Conservation (phyloP, 2,329 filamentous ascomycete genomes). For the Penicillium sp. region DNA sequence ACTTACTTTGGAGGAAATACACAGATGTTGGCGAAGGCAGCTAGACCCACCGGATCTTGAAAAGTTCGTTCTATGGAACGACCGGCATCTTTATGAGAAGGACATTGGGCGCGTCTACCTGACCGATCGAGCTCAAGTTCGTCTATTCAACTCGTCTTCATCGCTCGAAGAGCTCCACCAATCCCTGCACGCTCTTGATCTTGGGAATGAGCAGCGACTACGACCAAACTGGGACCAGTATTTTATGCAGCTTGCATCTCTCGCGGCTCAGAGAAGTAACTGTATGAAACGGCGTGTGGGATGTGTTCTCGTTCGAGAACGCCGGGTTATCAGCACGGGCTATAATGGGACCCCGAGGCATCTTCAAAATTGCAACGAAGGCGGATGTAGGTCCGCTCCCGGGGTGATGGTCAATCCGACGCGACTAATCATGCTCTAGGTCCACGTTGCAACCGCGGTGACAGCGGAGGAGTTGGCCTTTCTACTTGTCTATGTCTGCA, state of each 20-base stretch:
- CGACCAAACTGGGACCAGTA: slow-evolving; percentile 95
- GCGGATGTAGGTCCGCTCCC: slow-evolving; percentile 67
- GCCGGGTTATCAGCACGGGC: slow-evolving; percentile 88
- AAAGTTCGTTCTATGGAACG: slow-evolving; percentile 66
- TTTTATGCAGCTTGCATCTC: slow-evolving; percentile 94
- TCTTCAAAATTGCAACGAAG: slow-evolving; percentile 86
- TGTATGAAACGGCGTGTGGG: slow-evolving; percentile 98
- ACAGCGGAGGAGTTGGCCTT: slow-evolving; percentile 71
- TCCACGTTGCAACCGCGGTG: slow-evolving; percentile 77
- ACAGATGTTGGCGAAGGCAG: slow-evolving; percentile 54
- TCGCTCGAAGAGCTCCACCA: slow-evolving; percentile 72
- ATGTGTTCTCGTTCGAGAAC: slow-evolving; percentile 85
- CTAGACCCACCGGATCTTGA: slow-evolving; percentile 59
- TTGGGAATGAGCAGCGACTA: slow-evolving; percentile 77
- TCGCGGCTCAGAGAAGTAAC: slow-evolving; percentile 88
- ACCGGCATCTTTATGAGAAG: slow-evolving; percentile 73
- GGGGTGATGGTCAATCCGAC: background rate
- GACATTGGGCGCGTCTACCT: slow-evolving; percentile 72
- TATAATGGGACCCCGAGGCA: slow-evolving; percentile 97
- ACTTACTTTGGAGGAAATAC: slow-evolving; percentile 8
- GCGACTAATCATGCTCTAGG: slow-evolving; percentile 37
- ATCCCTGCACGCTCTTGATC: slow-evolving; percentile 73
- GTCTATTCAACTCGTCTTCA: slow-evolving; percentile 81
- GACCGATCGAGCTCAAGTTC: slow-evolving; percentile 79
- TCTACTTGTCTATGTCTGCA: slow-evolving; percentile 95